These are phyloP conservation scores for Capsicum baccatum DNA, from an alignment of 257 asterid genomes.

Conservation along the genomic window DNA sequence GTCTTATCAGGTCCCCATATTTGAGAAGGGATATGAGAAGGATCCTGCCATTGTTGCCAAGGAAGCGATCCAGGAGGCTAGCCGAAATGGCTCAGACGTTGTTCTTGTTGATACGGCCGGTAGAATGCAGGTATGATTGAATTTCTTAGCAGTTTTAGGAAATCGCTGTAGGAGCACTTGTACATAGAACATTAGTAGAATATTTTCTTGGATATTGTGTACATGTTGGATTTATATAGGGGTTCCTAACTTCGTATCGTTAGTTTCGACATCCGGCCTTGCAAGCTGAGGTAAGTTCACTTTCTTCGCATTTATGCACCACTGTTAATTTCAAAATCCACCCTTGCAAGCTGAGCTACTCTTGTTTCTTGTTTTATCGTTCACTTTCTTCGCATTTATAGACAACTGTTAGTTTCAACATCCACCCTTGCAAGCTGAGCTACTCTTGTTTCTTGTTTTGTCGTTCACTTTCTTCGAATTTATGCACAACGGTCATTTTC, in stretches of 20 bases:
- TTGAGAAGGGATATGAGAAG: conserved; percentile 97
- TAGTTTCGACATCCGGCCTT: background rate
- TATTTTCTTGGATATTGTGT: background rate
- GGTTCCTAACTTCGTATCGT: background rate
- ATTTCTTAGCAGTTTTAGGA: background rate
- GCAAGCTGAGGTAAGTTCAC: background rate
- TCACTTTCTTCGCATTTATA: background rate
- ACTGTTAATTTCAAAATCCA: background rate
- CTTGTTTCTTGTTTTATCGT: background rate
- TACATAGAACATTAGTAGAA: background rate
- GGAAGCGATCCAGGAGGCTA: conserved; percentile 96
- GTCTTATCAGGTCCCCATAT: conserved; percentile 73
- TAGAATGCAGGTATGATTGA: conserved; percentile 81
- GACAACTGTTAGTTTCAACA: background rate
- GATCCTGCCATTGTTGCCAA: conserved; percentile 97
- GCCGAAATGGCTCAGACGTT: conserved; percentile 87
- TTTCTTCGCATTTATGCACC: background rate
- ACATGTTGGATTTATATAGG: background rate
- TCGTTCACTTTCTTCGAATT: background rate
- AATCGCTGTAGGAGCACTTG: background rate
- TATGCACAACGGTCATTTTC: background rate
- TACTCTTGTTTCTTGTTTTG: background rate
- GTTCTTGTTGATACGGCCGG: conserved; percentile 99
- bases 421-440: conserved; percentile 2
- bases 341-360: conserved; percentile 3